Evolutionary conservation across 169 alveolate species (phyloP).

Genomic region (Neospora caninum): DNA sequence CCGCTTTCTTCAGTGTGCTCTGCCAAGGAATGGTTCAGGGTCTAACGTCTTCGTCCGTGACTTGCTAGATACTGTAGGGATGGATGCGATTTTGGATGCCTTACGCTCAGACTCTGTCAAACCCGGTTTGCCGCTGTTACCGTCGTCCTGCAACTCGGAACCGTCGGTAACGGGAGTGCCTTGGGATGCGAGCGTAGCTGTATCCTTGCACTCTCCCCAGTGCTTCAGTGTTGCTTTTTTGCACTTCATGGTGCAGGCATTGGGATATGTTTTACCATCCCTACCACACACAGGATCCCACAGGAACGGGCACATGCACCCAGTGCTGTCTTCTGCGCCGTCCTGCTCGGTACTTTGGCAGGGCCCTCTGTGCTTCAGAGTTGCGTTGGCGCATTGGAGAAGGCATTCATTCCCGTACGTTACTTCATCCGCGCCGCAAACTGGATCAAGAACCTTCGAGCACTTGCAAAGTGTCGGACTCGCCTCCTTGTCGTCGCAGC

Average conservation of each 20-base stretch:
- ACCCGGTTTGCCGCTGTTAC: background rate
- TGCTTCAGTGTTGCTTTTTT: background rate
- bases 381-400: background rate
- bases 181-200: background rate
- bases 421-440: slow-evolving; percentile 16
- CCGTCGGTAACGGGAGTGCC: background rate
- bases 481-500: background rate
- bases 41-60: background rate
- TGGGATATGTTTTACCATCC: background rate
- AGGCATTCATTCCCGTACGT: slow-evolving; percentile 28
- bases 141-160: background rate
- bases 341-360: background rate
- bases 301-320: background rate
- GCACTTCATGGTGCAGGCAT: slow-evolving; percentile 14
- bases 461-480: background rate
- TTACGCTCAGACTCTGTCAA: background rate
- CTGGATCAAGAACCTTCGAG: background rate
- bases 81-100: background rate
- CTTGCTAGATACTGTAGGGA: background rate
- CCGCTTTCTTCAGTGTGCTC: background rate
- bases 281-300: slow-evolving; percentile 35
- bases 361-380: background rate
- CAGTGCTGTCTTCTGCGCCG: background rate
- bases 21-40: background rate
- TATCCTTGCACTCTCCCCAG: background rate